Evolutionary conservation across 208 protist genomes (phyloP).

Genomic region (Leishmania tarentolae): DNA sequence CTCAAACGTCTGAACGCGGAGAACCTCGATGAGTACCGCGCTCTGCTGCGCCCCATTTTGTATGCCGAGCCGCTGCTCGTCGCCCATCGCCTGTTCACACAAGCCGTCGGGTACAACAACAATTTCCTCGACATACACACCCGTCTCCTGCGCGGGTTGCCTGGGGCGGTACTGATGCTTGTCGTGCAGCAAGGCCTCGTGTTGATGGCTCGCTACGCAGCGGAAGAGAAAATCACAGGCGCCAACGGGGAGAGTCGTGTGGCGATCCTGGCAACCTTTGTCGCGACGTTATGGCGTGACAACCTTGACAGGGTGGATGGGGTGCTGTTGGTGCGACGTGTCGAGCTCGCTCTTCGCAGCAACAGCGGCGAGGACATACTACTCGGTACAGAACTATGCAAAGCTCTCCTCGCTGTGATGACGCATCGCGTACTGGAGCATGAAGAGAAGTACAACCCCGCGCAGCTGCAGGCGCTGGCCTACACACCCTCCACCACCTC

Average conservation of each 20-base stretch:
- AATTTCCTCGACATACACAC: slow-evolving; percentile 74
- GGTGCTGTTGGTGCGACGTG: slow-evolving; percentile 49
- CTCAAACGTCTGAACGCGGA: slow-evolving; percentile 70
- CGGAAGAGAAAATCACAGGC: slow-evolving; percentile 40
- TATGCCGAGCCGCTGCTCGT: slow-evolving; percentile 75
- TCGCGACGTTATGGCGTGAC: slow-evolving; percentile 63
- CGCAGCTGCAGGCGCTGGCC: slow-evolving; percentile 54
- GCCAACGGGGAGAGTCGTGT: slow-evolving; percentile 47
- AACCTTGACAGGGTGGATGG: slow-evolving; percentile 37
- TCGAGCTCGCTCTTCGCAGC: slow-evolving; percentile 61
- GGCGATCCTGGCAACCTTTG: slow-evolving; percentile 50
- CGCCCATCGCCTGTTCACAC: slow-evolving; percentile 63
- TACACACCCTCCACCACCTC: slow-evolving; percentile 41
- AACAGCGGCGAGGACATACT: slow-evolving; percentile 47
- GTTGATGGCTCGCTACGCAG: slow-evolving; percentile 53
- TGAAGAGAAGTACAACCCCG: slow-evolving; percentile 67
- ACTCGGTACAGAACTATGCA: slow-evolving; percentile 66
- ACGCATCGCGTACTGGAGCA: slow-evolving; percentile 55
- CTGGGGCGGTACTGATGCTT: slow-evolving; percentile 57
- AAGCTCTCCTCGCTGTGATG: slow-evolving; percentile 56
- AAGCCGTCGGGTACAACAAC: slow-evolving; percentile 82
- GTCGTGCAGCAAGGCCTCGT: slow-evolving; percentile 55
- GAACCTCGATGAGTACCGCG: slow-evolving; percentile 61
- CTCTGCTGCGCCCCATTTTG: slow-evolving; percentile 53
- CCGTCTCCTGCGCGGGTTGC: slow-evolving; percentile 54